These are phyloP conservation scores for Thyridium curvatum DNA, from an alignment of 2,329 filamentous ascomycete species.

Conservation along the genomic window DNA sequence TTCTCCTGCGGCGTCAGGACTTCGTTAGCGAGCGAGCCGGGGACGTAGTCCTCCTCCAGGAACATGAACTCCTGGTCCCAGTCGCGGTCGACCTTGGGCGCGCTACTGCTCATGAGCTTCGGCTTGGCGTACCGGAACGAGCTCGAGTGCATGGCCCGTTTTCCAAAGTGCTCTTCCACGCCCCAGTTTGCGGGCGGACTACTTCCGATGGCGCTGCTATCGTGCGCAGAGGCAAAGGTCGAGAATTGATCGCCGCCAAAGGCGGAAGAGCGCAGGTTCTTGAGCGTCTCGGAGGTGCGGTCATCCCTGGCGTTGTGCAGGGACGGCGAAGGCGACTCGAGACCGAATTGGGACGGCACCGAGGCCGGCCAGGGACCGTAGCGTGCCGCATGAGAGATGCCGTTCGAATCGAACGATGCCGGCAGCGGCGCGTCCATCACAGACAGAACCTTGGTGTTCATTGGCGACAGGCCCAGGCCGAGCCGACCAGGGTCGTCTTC, in stretches of 20 bases:
- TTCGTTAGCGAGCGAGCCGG: constrained; percentile 58
- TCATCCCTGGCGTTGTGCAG: constrained; percentile 56
- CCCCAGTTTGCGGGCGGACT: constrained; percentile 35
- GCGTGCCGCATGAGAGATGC: constrained; percentile 83
- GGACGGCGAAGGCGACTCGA: constrained; percentile 79
- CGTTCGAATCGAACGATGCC: constrained; percentile 93
- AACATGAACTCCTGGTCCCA: constrained; percentile 69
- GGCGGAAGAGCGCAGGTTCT: constrained; percentile 59
- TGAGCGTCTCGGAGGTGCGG: constrained; percentile 57
- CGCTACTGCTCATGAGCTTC: constrained; percentile 60
- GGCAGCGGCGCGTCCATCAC: constrained; percentile 88
- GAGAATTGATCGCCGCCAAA: constrained; percentile 62
- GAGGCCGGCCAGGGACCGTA: constrained; percentile 89
- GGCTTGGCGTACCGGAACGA: constrained; percentile 53
- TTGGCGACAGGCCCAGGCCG: constrained; percentile 75
- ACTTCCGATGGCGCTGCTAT: constrained; percentile 19
- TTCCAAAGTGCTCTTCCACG: constrained; percentile 56
- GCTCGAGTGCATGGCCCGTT: constrained; percentile 66
- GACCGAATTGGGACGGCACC: constrained; percentile 82
- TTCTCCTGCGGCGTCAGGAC: constrained; percentile 63
- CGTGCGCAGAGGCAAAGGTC: constrained; percentile 17
- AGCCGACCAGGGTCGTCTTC: constrained; percentile 58
- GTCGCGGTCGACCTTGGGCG: constrained; percentile 59
- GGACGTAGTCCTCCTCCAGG: constrained; percentile 79
- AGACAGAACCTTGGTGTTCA: constrained; percentile 66